These are phyloP conservation scores for Galeopsis tetrahit DNA, from an alignment of 257 asterid species.

Conservation along the genomic window DNA sequence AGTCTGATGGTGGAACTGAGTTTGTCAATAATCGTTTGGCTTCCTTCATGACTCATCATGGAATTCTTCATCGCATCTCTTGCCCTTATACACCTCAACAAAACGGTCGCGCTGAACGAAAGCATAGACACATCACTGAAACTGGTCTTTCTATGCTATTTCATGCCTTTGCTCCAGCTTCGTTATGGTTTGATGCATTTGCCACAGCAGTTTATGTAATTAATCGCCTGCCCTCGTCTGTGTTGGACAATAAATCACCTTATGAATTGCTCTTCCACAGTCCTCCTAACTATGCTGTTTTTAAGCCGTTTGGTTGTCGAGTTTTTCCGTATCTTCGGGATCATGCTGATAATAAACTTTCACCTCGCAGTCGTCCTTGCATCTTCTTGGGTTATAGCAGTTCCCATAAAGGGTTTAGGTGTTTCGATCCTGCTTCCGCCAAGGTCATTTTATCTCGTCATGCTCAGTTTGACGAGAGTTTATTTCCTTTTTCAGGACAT, in stretches of 20 bases:
- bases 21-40: not conserved
- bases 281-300: not conserved
- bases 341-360: not conserved
- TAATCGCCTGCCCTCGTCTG: not conserved
- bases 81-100: not conserved
- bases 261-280: not conserved
- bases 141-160: not conserved
- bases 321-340: not conserved
- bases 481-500: too few species aligned
- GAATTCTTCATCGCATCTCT: not conserved
- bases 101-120: too few species aligned
- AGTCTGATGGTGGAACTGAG: not conserved
- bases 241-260: not conserved
- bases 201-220: not conserved
- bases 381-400: not conserved
- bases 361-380: too few species aligned
- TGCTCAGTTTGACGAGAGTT: too few species aligned
- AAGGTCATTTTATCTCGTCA: too few species aligned
- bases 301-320: not conserved
- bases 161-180: not conserved
- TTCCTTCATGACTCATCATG: not conserved
- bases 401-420: not conserved
- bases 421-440: not conserved
- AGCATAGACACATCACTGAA: not conserved
- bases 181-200: not conserved